Evolutionary conservation across 2,329 filamentous ascomycete genomes (phyloP).

Genomic region (Pyricularia pennisetigena): DNA sequence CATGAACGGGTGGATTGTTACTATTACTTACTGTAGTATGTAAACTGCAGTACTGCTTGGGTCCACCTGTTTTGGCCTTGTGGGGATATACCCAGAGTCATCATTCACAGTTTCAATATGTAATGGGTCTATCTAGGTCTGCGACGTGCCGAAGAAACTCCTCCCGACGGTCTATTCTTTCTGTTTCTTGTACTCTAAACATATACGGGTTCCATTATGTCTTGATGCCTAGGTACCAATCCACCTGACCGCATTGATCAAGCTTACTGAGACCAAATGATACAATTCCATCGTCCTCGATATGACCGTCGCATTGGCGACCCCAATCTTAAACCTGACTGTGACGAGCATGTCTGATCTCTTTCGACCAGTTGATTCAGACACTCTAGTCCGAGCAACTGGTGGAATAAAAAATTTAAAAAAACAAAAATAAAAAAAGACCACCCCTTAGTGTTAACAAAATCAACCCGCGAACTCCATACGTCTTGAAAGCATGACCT

Average conservation of each 20-base stretch:
- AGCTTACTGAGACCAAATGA: not conserved
- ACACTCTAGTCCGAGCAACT: not conserved
- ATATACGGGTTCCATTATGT: not conserved
- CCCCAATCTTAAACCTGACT: not conserved
- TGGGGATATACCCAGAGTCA: not conserved
- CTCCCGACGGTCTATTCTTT: not conserved
- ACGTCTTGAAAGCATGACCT: not conserved
- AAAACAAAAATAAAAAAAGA: not conserved
- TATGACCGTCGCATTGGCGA: not conserved
- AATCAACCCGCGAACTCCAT: not conserved
- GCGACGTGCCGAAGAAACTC: not conserved
- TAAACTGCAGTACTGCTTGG: not conserved
- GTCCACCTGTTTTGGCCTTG: not conserved
- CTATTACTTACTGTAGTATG: no score
- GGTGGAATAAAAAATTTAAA: no score
- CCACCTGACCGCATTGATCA: not conserved
- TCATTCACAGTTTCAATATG: not conserved
- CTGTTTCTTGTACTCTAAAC: not conserved
- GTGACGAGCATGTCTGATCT: not conserved
- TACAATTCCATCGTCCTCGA: not conserved
- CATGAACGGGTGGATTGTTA: no score
- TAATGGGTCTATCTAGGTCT: not conserved
- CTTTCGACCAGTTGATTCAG: not conserved
- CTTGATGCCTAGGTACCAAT: not conserved
- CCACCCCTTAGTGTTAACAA: not conserved